Evolutionary conservation across 2,329 filamentous ascomycete species (phyloP), one percentile per base, ranked within the genome.

Genomic region (Beauveria asiatica): DNA sequence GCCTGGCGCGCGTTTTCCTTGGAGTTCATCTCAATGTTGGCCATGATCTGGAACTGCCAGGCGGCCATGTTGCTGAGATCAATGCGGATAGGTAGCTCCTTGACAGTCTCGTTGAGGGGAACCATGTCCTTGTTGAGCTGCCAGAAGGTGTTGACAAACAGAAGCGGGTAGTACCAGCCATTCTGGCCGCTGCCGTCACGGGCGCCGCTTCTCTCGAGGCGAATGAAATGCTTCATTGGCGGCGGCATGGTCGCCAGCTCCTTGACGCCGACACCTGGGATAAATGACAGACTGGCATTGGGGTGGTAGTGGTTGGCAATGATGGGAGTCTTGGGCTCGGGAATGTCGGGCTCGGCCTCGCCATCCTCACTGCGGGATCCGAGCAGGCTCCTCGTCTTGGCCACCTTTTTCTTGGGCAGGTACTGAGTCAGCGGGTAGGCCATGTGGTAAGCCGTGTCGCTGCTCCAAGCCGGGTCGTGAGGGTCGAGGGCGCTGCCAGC

Each of bases 91-190:
- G 92, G 91, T 27, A 96, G 78, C 23, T 84, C 85, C 68, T 85
- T 87, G 67, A 96, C 89, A 0, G 94, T 97, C 17, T 90, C 88
- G 72, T 99, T 99, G 55, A 99, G 78, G 65, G 92, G 82, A 23
- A 83, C 90, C 93, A 97, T 97, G 67, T 97, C 91, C 64, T 82
- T 87, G 70, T 84, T 90, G 64, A 99, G 81, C 75, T 97, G 93
- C 94, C 94, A 99, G 75, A 99, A 99, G 4, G 89, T 95, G 76
- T 99, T 99, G 70, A 94, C 79, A 71, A 91, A 99, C 44, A 97
- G 76, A 49, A 97, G 84, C 5, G 94, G 94, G 70, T 85, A 87
- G 67, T 97, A 99, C 92, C 92, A 99, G 63, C 88, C 87, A 74
- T 97, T 91, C 74, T 92, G 83, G 42, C 94, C 94, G 16, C 85